phyloP scores from a whole-genome alignment of 2,329 filamentous ascomycete species.

The Diaporthe vaccinii region DNA sequence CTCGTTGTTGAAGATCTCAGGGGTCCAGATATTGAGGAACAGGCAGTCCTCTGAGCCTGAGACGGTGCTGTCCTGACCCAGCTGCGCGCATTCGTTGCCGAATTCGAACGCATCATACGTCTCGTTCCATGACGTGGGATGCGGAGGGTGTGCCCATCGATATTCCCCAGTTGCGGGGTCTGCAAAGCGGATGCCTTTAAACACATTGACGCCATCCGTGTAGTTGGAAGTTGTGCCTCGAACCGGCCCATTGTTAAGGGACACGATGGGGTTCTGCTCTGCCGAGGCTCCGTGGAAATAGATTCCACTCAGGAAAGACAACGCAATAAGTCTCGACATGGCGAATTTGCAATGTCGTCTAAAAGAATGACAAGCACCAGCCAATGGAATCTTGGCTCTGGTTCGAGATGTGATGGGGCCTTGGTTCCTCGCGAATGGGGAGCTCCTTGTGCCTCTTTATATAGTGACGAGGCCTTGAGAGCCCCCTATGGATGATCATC shows the following conservation, averaged over 20 bases:
- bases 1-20: conserved; percentile 61
- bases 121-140: conserved; percentile 39
- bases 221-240: conserved; percentile 45
- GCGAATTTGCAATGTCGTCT: background rate
- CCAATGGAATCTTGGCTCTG: background rate
- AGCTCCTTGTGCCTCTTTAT: background rate
- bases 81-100: conserved; percentile 19
- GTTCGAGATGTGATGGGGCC: background rate
- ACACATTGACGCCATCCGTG: conserved; percentile 44
- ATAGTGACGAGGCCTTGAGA: background rate
- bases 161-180: conserved; percentile 41
- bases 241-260: conserved; percentile 36
- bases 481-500: background rate
- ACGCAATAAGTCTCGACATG: background rate
- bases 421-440: background rate
- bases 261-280: conserved; percentile 7
- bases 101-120: conserved; percentile 23
- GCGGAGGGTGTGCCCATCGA: conserved; percentile 42
- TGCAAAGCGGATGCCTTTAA: conserved; percentile 47
- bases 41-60: conserved; percentile 74
- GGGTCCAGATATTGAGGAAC: conserved; percentile 74
- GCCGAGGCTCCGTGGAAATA: background rate
- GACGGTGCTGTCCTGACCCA: background rate
- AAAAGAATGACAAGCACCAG: background rate
- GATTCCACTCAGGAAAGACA: background rate